These are phyloP conservation scores for Mycena capillaripes DNA, from an alignment of 768 basidiomycete genomes.

Conservation along the genomic window DNA sequence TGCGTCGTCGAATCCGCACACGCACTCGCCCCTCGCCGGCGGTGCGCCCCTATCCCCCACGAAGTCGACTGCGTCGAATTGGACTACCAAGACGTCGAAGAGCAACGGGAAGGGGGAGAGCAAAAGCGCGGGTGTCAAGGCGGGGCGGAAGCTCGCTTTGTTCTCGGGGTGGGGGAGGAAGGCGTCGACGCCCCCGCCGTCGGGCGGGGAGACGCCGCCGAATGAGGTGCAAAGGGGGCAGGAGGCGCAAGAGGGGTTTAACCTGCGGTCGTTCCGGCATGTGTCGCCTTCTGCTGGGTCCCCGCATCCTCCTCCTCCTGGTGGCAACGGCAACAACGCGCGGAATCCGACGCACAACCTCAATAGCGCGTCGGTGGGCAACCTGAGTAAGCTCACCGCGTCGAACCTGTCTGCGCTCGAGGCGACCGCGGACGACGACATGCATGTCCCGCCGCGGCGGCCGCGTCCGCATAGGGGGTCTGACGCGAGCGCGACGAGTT, in stretches of 20 bases:
- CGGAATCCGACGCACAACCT: no score
- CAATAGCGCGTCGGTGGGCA: background rate
- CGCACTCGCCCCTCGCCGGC: conserved; percentile 17
- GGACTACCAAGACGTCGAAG: conserved; percentile 2
- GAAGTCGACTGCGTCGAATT: background rate
- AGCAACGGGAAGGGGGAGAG: background rate
- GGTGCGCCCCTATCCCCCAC: conserved; percentile 4
- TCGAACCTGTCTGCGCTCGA: conserved; percentile 12
- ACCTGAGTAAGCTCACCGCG: background rate
- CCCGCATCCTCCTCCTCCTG: background rate
- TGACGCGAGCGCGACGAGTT: conserved; percentile 20
- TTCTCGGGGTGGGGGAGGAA: conserved; percentile 14
- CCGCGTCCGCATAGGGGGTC: conserved; percentile 22
- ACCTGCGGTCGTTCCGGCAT: conserved; percentile 31
- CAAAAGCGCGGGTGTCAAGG: conserved; percentile 3
- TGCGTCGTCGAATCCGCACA: background rate
- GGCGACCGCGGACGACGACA: background rate
- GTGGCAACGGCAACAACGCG: background rate
- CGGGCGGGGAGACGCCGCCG: no score
- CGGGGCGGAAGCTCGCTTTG: conserved; percentile 21
- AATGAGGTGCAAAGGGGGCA: background rate
- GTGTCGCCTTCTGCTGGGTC: conserved; percentile 2
- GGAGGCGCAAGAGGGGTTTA: conserved; percentile 18
- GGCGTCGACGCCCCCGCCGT: background rate
- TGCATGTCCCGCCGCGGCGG: background rate